These are phyloP conservation scores for Corinectria fuckeliana DNA, from an alignment of 2,329 filamentous ascomycete species.

Conservation along the genomic window DNA sequence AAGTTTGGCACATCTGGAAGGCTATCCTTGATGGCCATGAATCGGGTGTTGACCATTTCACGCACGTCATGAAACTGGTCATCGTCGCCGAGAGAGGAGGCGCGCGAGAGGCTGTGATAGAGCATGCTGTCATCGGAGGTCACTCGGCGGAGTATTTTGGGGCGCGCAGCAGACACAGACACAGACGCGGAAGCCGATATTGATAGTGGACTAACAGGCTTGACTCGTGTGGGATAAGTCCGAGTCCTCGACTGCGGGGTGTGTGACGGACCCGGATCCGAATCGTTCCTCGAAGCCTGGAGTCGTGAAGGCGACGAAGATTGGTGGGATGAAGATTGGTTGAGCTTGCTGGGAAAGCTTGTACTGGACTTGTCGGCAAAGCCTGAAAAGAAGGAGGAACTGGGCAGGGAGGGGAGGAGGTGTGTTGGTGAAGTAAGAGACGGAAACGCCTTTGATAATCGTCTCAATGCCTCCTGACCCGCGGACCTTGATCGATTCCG, in stretches of 20 bases:
- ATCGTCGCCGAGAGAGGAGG: slow-evolving; percentile 86
- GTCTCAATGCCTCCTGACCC: slow-evolving; percentile 63
- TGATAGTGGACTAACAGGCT: slow-evolving; percentile 9
- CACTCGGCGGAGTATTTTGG: slow-evolving; percentile 41
- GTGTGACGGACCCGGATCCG: slow-evolving; percentile 5
- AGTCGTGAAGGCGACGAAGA: slow-evolving; percentile 13
- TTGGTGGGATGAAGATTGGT: slow-evolving; percentile 15
- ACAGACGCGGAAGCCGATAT: slow-evolving; percentile 13
- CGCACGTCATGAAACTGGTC: slow-evolving; percentile 79
- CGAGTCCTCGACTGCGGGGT: slow-evolving; percentile 18
- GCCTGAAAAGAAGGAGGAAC: slow-evolving; percentile 48
- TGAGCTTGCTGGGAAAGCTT: slow-evolving; percentile 3
- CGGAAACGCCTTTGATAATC: slow-evolving; percentile 62
- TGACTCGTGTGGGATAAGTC: slow-evolving; percentile 20
- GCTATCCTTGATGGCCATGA: slow-evolving; percentile 91
- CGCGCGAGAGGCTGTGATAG: slow-evolving; percentile 75
- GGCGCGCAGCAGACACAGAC: slow-evolving; percentile 28
- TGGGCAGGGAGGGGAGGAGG: slow-evolving; percentile 51
- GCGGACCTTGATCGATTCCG: slow-evolving; percentile 61
- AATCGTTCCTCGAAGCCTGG: slow-evolving; percentile 6
- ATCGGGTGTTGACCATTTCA: slow-evolving; percentile 84
- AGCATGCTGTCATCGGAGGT: slow-evolving; percentile 75
- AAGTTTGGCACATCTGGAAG: slow-evolving; percentile 81
- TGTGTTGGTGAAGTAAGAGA: slow-evolving; percentile 50
- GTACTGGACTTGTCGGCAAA: slow-evolving; percentile 39